These are phyloP conservation scores for Hibiscus tridactylites DNA, from an alignment of 345 rosid species.

Conservation along the genomic window DNA sequence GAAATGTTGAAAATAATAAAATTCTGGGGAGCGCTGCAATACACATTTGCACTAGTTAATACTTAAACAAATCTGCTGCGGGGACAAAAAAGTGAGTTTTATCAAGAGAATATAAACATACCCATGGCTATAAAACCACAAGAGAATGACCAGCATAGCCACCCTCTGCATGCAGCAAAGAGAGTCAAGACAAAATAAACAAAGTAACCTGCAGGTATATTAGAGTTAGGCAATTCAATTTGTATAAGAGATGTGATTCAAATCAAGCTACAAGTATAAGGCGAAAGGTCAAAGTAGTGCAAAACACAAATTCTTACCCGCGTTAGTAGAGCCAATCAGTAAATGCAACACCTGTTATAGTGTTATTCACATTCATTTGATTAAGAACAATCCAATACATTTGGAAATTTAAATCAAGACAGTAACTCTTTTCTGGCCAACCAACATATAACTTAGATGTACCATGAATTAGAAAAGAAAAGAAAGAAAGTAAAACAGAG, in stretches of 20 bases:
- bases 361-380: constrained; percentile 15
- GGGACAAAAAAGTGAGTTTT: background rate
- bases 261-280: background rate
- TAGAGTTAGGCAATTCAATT: constrained; percentile 1
- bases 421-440: background rate
- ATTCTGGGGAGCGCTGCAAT: constrained; percentile 55
- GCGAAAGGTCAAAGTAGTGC: constrained; percentile 1
- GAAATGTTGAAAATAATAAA: constrained; percentile 48
- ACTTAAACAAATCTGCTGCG: background rate
- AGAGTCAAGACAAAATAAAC: constrained; percentile 37
- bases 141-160: constrained; percentile 52
- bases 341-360: constrained; percentile 66
- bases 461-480: background rate
- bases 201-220: constrained; percentile 38
- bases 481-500: background rate
- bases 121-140: constrained; percentile 64
- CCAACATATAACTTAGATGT: background rate
- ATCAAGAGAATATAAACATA: constrained; percentile 17
- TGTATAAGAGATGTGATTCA: background rate
- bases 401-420: constrained; percentile 1
- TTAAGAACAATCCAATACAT: constrained; percentile 12
- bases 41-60: constrained; percentile 14
- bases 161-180: constrained; percentile 41
- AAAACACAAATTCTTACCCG: constrained; percentile 30
- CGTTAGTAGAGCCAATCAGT: constrained; percentile 47